These are phyloP conservation scores for Apium graveolens DNA, from an alignment of 129 eudicot genomes.

Conservation along the genomic window DNA sequence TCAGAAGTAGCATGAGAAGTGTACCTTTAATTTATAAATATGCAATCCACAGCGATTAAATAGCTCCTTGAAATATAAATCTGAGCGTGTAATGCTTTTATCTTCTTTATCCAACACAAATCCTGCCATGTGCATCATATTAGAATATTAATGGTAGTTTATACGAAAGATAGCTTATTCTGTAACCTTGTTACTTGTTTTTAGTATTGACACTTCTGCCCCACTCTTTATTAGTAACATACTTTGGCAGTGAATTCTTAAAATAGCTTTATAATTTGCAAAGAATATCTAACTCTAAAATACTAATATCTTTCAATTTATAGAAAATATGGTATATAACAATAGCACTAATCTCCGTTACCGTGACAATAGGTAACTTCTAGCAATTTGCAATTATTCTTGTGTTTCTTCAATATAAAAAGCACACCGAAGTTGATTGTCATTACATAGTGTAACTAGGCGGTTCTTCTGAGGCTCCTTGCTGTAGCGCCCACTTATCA, in stretches of 20 bases:
- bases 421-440: no score
- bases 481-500: background rate
- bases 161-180: background rate
- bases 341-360: no score
- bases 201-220: background rate
- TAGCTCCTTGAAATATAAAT: slow-evolving; percentile 83
- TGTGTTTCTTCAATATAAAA: no score
- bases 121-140: slow-evolving; percentile 35
- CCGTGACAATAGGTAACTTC: no score
- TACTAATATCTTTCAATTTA: no score
- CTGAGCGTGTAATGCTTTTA: slow-evolving; percentile 88
- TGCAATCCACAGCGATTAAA: slow-evolving; percentile 65
- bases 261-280: no score
- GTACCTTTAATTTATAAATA: slow-evolving; percentile 58
- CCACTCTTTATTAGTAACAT: background rate
- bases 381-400: no score
- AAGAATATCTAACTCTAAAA: no score
- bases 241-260: background rate
- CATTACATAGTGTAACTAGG: background rate
- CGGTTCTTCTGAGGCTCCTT: background rate
- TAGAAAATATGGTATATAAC: no score
- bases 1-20: background rate
- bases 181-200: slow-evolving; percentile 5
- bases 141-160: background rate
- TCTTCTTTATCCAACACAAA: slow-evolving; percentile 91